Percentiles rank a stretch among this genome's conserved stretches.
These are phyloP conservation scores for Neoarthrinium moseri DNA, from an alignment of 2,329 filamentous ascomycete species.

Conservation along the genomic window DNA sequence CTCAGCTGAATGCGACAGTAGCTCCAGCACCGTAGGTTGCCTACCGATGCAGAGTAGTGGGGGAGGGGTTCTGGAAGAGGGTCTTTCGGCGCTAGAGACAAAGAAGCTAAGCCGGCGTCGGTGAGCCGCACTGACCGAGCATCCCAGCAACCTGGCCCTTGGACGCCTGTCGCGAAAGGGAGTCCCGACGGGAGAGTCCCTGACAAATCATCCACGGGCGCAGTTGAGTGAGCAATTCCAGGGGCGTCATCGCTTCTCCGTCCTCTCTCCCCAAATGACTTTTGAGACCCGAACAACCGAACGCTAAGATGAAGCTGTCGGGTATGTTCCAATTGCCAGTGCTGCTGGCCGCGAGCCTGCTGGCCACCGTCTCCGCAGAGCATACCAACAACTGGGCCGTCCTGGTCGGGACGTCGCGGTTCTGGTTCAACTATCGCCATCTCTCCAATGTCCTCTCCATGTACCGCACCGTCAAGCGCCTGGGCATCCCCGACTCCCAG, in stretches of 20 bases:
- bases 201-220: too few relatives aligned
- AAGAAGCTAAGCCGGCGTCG: too few relatives aligned
- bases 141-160: too few relatives aligned
- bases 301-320: slow-evolving; percentile 57
- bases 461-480: slow-evolving; percentile 95
- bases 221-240: too few relatives aligned
- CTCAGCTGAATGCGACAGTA: too few relatives aligned
- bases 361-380: slow-evolving; percentile 56
- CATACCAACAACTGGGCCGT: slow-evolving; percentile 99
- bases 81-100: too few relatives aligned
- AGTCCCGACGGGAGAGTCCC: too few relatives aligned
- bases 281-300: slow-evolving; percentile 10
- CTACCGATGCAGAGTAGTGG: too few relatives aligned
- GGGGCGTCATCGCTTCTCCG: neutral
- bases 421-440: slow-evolving; percentile 99
- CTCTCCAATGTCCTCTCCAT: slow-evolving; percentile 96
- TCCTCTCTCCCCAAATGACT: neutral
- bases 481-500: slow-evolving; percentile 96
- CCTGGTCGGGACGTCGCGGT: slow-evolving; percentile 95
- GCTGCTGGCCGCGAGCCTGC: slow-evolving; percentile 45
- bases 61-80: too few relatives aligned
- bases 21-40: too few relatives aligned
- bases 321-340: slow-evolving; percentile 42
- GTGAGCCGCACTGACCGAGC: too few relatives aligned
- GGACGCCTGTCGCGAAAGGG: too few relatives aligned